Conservation (phyloP, 2,329 filamentous ascomycete species). For the Colletotrichum paranaense region DNA sequence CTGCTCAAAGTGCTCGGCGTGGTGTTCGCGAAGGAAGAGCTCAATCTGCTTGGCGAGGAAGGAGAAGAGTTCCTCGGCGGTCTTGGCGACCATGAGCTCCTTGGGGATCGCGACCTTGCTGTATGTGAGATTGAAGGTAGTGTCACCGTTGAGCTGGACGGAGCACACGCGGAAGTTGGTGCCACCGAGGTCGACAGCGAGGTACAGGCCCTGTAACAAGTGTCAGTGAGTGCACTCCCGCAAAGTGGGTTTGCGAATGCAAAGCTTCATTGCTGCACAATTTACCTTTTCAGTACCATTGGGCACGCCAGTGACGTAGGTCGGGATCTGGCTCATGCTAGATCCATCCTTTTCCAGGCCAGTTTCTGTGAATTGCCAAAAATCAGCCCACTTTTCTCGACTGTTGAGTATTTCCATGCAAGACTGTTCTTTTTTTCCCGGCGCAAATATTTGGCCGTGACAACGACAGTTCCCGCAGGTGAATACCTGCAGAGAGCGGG, state of each 20-base stretch:
- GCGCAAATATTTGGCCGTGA: too few species aligned
- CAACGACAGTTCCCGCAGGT: background rate
- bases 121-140: constrained; percentile 92
- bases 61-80: constrained; percentile 85
- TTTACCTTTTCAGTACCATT: constrained; percentile 96
- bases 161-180: constrained; percentile 99
- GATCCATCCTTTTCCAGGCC: constrained; percentile 82
- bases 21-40: constrained; percentile 85
- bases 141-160: constrained; percentile 91
- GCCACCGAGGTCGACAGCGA: constrained; percentile 96
- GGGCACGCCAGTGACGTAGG: constrained; percentile 94
- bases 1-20: constrained; percentile 85
- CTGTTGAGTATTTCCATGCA: constrained; percentile 9
- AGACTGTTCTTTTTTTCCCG: background rate
- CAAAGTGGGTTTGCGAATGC: background rate
- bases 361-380: constrained; percentile 67
- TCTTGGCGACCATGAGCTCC: constrained; percentile 90
- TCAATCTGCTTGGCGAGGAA: constrained; percentile 96
- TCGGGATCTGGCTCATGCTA: constrained; percentile 94
- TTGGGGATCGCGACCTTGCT: constrained; percentile 92
- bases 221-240: constrained; percentile 20
- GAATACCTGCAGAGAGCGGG: background rate
- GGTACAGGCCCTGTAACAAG: constrained; percentile 84
- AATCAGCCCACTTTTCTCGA: constrained; percentile 6
- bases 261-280: constrained; percentile 10